Conservation (phyloP, 108 stramenopile genomes). For the Nannochloropsis oceanica region DNA sequence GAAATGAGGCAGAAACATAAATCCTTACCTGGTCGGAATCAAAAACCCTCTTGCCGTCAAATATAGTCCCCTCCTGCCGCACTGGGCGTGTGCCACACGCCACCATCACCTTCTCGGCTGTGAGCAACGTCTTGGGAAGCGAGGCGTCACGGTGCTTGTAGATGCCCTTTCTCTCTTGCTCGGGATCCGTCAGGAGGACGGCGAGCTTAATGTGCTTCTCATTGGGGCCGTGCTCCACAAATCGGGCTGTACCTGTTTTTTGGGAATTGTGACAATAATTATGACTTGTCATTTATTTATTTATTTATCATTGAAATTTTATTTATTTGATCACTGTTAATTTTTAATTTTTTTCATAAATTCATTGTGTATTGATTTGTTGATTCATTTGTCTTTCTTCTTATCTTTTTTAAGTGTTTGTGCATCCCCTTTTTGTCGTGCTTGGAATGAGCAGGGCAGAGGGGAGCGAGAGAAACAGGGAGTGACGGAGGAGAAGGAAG, state of each 20-base stretch:
- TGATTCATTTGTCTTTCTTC: too few species aligned
- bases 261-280: background rate
- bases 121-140: slow-evolving; percentile 8
- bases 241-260: background rate
- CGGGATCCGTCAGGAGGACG: background rate
- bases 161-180: background rate
- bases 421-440: too few species aligned
- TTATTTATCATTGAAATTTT: background rate
- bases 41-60: slow-evolving; percentile 24
- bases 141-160: slow-evolving; percentile 24
- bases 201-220: background rate
- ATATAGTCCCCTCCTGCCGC: slow-evolving; percentile 8
- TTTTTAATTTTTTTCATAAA: too few species aligned
- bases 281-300: background rate
- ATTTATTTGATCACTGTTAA: too few species aligned
- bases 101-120: slow-evolving; percentile 19
- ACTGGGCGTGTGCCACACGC: slow-evolving; percentile 29
- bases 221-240: background rate
- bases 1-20: too few species aligned
- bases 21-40: slow-evolving; percentile 19
- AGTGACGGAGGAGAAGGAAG: background rate
- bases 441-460: too few species aligned
- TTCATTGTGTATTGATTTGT: too few species aligned
- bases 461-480: too few species aligned
- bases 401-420: too few species aligned